Evolutionary conservation across 139 green algal genomes (phyloP), one percentile per base, ranked within the genome.

Genomic region (Eudorina sp.): DNA sequence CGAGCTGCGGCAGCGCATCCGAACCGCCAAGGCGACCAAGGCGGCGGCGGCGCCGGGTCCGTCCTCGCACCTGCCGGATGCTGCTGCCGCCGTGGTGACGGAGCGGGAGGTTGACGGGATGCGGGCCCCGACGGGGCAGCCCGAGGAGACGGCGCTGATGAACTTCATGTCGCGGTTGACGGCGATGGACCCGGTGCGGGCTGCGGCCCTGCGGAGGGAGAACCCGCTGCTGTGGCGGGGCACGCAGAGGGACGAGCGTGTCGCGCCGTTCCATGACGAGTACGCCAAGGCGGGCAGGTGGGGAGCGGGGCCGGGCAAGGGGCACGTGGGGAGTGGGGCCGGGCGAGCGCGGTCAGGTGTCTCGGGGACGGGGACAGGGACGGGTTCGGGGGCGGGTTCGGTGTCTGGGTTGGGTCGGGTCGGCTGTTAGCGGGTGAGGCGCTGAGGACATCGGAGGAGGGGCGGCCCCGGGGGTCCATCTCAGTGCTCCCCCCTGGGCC

Each of bases 231-330:
- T 53, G 34, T 84, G 76, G 76, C 2, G 2, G 34, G 18, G 51
- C 1, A 53, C 70, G 43, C 55, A 78, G 64, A 36, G 9, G 31
- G 86, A 90, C 25, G 62, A 69, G 7, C 55, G 86, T 13, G 60
- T 88, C 4, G 68, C 81, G 29, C 38, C 46, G 9, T 75, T 91
- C 27, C 82, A 86, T 25, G 29, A 89, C 31, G 81, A 91, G 62
- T 89, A 83, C 31, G n/a, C 0, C 7, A 75, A 82, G 82, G 73
- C 58, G 11, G 73, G 73, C 53, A 89, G 88, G 88, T 91, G 58
- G 13, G n/a, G n/a, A n/a, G n/a, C n/a, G n/a, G n/a, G n/a, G n/a
- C n/a, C n/a, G n/a, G n/a, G n/a, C n/a, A n/a, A n/a, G n/a, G n/a
- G n/a, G n/a, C n/a, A n/a, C n/a, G n/a, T n/a, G n/a, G n/a, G n/a